Conservation (phyloP, 352 stramenopile genomes). For the Elongisporangium senticosum region DNA sequence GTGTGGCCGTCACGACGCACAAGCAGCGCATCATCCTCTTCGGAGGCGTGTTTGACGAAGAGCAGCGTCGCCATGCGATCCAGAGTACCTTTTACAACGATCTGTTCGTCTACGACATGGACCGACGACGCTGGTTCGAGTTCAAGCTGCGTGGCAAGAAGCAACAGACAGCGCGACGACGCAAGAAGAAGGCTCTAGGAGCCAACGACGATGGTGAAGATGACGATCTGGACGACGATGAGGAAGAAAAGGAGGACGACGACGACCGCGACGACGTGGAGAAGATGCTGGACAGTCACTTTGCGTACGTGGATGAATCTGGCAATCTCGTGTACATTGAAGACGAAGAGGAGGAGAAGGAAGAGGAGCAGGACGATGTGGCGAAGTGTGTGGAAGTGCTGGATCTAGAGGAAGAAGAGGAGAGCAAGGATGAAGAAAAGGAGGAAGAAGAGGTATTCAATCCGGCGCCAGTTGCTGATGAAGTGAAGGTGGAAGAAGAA, state of each 20-base stretch:
- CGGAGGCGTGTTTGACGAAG: conserved; percentile 93
- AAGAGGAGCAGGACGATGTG: conserved; percentile 31
- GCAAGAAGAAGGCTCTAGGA: conserved; percentile 47
- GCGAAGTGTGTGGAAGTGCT: not conserved
- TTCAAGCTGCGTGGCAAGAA: conserved; percentile 87
- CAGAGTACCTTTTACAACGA: conserved; percentile 96
- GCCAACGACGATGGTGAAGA: conserved; percentile 40
- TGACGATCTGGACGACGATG: conserved; percentile 37
- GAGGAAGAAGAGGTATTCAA: conserved; percentile 22
- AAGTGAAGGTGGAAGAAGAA: conserved; percentile 20
- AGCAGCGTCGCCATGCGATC: conserved; percentile 77
- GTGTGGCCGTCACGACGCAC: conserved; percentile 82
- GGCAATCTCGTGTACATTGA: conserved; percentile 95
- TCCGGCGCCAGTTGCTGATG: conserved; percentile 5
- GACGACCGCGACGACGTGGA: conserved; percentile 74
- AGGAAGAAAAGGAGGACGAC: conserved; percentile 74
- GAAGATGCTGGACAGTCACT: conserved; percentile 88
- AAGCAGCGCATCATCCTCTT: conserved; percentile 97
- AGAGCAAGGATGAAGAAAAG: conserved; percentile 23
- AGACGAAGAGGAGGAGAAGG: conserved; percentile 79
- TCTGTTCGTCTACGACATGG: conserved; percentile 96
- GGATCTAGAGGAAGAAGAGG: conserved; percentile 22
- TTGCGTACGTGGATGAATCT: conserved; percentile 93
- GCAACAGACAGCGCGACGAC: conserved; percentile 38
- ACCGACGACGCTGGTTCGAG: conserved; percentile 94